Conservation (phyloP, 371 early-diverging fungal genomes). For the Mortierella sp. region DNA sequence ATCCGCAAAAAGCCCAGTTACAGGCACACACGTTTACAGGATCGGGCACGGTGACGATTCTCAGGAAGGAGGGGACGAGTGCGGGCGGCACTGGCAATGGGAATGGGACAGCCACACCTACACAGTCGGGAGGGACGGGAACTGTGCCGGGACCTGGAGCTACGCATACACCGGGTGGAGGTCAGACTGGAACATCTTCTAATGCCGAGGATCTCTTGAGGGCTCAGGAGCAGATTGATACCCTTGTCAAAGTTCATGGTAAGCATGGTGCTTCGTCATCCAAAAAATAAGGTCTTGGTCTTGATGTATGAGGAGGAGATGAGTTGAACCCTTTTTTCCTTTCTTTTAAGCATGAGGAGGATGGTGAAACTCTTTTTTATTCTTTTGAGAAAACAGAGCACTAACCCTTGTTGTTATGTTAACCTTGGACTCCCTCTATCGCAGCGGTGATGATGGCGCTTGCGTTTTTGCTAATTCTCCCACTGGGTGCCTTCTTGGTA, state of each 20-base stretch:
- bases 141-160: background rate
- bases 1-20: slow-evolving; percentile 34
- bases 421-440: background rate
- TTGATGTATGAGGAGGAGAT: no score
- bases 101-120: background rate
- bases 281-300: no score
- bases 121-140: background rate
- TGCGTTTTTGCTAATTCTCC: slow-evolving; percentile 35
- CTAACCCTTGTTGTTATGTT: background rate
- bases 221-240: background rate
- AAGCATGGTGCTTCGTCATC: background rate
- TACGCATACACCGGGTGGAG: background rate
- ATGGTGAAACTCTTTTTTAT: no score
- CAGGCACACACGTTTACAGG: slow-evolving; percentile 26
- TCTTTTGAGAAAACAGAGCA: no score
- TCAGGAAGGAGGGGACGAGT: slow-evolving; percentile 25
- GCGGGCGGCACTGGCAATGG: background rate
- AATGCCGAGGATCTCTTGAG: background rate
- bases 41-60: slow-evolving; percentile 24
- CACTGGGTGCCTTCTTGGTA: slow-evolving; percentile 34
- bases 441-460: slow-evolving; percentile 36
- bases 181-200: background rate
- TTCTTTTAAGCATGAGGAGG: no score
- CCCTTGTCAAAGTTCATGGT: slow-evolving; percentile 40
- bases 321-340: no score